Conservation (phyloP, 2,329 filamentous ascomycete species). For the Cercospora beticola region DNA sequence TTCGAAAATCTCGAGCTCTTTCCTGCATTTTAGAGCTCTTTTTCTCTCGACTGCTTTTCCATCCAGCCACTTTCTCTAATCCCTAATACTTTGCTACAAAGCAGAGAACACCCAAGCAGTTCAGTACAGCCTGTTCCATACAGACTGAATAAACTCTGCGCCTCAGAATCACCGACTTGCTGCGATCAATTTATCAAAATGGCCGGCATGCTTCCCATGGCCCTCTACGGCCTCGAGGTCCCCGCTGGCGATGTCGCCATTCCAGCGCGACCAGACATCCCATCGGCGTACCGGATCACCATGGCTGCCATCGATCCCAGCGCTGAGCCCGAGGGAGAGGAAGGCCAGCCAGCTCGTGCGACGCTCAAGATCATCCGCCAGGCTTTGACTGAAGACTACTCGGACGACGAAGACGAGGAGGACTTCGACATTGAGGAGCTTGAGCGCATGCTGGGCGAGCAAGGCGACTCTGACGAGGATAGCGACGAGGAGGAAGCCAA, state of each 20-base stretch:
- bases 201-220: constrained; percentile 53
- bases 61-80: not conserved
- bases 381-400: constrained; percentile 60
- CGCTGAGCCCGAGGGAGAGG: constrained; percentile 55
- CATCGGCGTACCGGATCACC: constrained; percentile 89
- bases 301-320: constrained; percentile 97
- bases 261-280: constrained; percentile 73
- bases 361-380: constrained; percentile 89
- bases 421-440: constrained; percentile 53
- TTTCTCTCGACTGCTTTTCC: not conserved
- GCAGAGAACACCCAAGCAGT: not conserved
- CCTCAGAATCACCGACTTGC: not conserved
- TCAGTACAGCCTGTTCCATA: not conserved
- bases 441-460: constrained; percentile 50
- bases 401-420: constrained; percentile 65
- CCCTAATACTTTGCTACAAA: not conserved
- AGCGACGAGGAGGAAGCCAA: constrained; percentile 73
- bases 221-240: constrained; percentile 89
- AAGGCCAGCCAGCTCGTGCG: constrained; percentile 62
- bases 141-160: constrained; percentile 22
- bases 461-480: constrained; percentile 58
- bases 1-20: constrained; percentile 6
- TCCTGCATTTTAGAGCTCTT: constrained; percentile 2
- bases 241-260: constrained; percentile 81
- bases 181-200: constrained; percentile 20